Conservation (phyloP, 2,329 filamentous ascomycete species). For the Trichoderma simmonsii region DNA sequence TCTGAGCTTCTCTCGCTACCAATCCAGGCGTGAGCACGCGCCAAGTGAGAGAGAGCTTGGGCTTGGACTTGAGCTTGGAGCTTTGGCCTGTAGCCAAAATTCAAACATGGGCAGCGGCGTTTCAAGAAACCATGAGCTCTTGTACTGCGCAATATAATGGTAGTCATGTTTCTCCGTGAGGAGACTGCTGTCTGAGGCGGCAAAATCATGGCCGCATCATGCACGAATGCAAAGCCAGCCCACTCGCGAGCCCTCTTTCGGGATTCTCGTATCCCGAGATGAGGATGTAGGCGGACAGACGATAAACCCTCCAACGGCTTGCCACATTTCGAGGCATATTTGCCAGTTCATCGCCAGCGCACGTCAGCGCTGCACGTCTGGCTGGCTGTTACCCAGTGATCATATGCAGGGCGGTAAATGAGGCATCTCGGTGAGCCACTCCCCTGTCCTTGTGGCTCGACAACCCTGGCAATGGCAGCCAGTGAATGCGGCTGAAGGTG, state of each 20-base stretch:
- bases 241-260: background rate
- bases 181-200: background rate
- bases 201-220: background rate
- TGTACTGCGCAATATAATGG: background rate
- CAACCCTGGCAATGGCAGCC: background rate
- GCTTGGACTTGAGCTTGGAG: background rate
- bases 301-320: background rate
- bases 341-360: conserved; percentile 16
- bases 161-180: background rate
- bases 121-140: background rate
- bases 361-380: conserved; percentile 17
- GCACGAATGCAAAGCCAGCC: background rate
- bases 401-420: conserved; percentile 14
- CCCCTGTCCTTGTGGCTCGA: conserved; percentile 5
- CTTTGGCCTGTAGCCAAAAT: background rate
- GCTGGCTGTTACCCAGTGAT: conserved; percentile 6
- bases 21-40: background rate
- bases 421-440: conserved; percentile 15
- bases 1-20: background rate
- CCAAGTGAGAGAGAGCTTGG: background rate
- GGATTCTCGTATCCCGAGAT: conserved; percentile 11
- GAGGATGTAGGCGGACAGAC: background rate
- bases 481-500: background rate
- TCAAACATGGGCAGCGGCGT: background rate
- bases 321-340: conserved; percentile 17